These are phyloP conservation scores for Aegilops longissima DNA, from an alignment of 176 grass and related monocot genomes.

Conservation along the genomic window DNA sequence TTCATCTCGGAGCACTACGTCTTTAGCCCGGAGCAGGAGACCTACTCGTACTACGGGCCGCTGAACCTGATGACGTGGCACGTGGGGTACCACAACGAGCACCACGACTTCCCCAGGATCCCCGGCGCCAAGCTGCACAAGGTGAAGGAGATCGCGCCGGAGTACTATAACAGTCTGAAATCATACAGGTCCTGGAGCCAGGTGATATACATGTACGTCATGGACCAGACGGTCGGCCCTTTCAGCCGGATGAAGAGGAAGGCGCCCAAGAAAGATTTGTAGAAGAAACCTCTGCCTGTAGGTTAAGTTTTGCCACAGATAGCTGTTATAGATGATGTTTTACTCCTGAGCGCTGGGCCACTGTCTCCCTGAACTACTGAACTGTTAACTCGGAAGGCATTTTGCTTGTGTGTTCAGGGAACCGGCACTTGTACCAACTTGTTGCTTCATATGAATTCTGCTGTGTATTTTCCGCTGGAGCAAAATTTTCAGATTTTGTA, in stretches of 20 bases:
- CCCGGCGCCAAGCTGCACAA: slow-evolving; percentile 69
- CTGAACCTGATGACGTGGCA: slow-evolving; percentile 92
- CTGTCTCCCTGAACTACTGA: not conserved
- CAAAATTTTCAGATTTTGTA: too few relatives aligned
- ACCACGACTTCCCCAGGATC: slow-evolving; percentile 97
- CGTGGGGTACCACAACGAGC: slow-evolving; percentile 95
- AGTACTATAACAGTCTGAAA: slow-evolving; percentile 69
- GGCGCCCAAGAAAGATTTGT: slow-evolving; percentile 55
- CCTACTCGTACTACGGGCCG: slow-evolving; percentile 92
- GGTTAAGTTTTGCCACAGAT: not conserved
- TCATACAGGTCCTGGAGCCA: slow-evolving; percentile 89
- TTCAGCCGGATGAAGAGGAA: slow-evolving; percentile 97
- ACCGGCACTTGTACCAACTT: not conserved
- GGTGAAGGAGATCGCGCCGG: slow-evolving; percentile 84
- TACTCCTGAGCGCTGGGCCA: not conserved
- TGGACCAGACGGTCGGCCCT: slow-evolving; percentile 72
- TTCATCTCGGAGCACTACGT: slow-evolving; percentile 98
- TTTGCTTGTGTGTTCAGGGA: not conserved
- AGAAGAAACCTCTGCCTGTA: not conserved
- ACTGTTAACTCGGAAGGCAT: not conserved
- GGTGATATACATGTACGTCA: slow-evolving; percentile 97
- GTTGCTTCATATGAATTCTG: not conserved
- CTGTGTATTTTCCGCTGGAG: too few relatives aligned
- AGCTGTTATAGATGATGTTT: not conserved
- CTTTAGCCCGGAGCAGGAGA: slow-evolving; percentile 82